A percentile compares a stretch with the other conserved stretches of the same genome.
These are phyloP conservation scores for Geranomyces michiganensis DNA, from an alignment of 192 early-diverging fungal genomes.

Conservation along the genomic window DNA sequence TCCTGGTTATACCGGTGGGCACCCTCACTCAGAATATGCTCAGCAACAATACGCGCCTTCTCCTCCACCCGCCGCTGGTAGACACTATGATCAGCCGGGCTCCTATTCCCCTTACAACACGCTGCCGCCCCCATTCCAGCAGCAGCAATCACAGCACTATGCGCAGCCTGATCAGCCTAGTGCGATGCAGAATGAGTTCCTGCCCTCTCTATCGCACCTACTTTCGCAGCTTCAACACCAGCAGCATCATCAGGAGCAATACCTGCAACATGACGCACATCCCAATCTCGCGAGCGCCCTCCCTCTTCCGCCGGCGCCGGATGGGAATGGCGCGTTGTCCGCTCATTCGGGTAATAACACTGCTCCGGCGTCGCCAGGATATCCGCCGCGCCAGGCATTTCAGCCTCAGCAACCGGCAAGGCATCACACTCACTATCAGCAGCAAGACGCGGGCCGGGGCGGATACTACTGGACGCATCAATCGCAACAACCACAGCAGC, in stretches of 20 bases:
- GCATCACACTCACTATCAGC: too few species aligned
- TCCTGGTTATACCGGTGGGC: not conserved
- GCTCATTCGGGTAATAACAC: not conserved
- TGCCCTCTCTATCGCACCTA: too few species aligned
- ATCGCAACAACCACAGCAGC: conserved; percentile 18
- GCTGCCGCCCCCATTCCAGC: not conserved
- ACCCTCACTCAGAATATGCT: not conserved
- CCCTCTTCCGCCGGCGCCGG: too few species aligned
- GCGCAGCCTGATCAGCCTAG: not conserved
- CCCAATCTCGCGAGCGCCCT: too few species aligned
- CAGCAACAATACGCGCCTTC: not conserved
- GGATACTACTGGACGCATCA: not conserved
- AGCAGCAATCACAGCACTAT: not conserved
- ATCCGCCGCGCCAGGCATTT: not conserved
- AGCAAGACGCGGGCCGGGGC: too few species aligned
- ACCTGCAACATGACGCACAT: too few species aligned
- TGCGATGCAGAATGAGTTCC: too few species aligned
- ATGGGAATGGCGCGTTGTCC: too few species aligned
- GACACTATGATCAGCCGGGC: not conserved
- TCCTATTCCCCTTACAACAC: not conserved
- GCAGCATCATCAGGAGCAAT: too few species aligned
- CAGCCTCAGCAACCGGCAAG: not conserved
- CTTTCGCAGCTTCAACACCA: too few species aligned
- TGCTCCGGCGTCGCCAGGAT: not conserved
- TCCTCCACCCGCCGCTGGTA: not conserved